A percentile compares a stretch with the other conserved stretches of the same genome.
Evolutionary conservation across 1,284 basidiomycete genomes (phyloP).

Genomic region (Apiotrichum mycotoxinovorans): DNA sequence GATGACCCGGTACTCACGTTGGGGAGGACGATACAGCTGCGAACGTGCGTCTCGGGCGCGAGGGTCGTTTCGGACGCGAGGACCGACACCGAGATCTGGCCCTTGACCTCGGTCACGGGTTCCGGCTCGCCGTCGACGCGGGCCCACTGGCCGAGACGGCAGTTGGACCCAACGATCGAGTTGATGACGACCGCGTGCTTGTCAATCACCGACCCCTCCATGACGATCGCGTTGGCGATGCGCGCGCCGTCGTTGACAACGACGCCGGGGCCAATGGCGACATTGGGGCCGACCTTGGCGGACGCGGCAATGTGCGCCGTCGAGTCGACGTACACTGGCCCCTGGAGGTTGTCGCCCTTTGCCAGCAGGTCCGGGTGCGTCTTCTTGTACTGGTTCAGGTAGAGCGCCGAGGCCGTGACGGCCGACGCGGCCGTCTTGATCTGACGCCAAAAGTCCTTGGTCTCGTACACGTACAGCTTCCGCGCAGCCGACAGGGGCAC

Average conservation of each 20-base stretch:
- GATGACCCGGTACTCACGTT: slow-evolving; percentile 47
- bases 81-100: slow-evolving; percentile 52
- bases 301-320: slow-evolving; percentile 48
- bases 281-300: slow-evolving; percentile 55
- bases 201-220: slow-evolving; percentile 52
- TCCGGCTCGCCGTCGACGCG: slow-evolving; percentile 53
- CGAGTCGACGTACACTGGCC: slow-evolving; percentile 53
- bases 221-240: slow-evolving; percentile 53
- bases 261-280: slow-evolving; percentile 51
- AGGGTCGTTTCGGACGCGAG: slow-evolving; percentile 51
- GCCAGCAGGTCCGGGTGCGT: slow-evolving; percentile 38
- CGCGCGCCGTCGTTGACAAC: slow-evolving; percentile 51
- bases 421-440: slow-evolving; percentile 57
- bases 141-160: slow-evolving; percentile 52
- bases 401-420: slow-evolving; percentile 53
- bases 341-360: slow-evolving; percentile 44
- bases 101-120: slow-evolving; percentile 45
- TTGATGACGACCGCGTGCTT: slow-evolving; percentile 53
- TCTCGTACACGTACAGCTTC: slow-evolving; percentile 55
- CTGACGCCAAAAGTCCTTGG: slow-evolving; percentile 54
- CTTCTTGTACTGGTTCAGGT: slow-evolving; percentile 44
- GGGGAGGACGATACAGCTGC: slow-evolving; percentile 54
- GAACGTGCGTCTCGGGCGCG: slow-evolving; percentile 47
- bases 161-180: slow-evolving; percentile 51
- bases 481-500: slow-evolving; percentile 51